phyloP scores from a whole-genome alignment of 148 eudicot species.

The Talinum fruticosum region DNA sequence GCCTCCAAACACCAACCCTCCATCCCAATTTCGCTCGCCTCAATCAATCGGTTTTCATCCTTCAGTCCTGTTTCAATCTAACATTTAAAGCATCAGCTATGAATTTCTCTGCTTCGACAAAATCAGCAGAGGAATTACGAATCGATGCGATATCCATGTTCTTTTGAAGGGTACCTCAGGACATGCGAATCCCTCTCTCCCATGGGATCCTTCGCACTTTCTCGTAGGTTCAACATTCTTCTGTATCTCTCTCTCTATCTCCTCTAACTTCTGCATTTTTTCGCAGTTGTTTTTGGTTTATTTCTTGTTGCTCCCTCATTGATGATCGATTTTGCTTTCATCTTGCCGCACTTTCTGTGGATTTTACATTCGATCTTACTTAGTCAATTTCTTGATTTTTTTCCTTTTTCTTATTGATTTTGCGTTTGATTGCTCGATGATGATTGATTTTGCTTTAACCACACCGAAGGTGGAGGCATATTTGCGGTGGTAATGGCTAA shows the following conservation, averaged over 20 bases:
- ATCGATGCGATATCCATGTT: constrained; percentile 5
- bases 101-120: neutral
- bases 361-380: too few relatives aligned
- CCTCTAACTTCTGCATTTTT: neutral
- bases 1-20: too few relatives aligned
- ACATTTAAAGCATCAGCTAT: neutral
- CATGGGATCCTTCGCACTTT: constrained; percentile 12
- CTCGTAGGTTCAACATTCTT: constrained; percentile 16
- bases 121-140: neutral
- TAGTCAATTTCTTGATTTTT: neutral
- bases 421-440: constrained; percentile 12
- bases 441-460: constrained; percentile 18
- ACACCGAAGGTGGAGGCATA: constrained; percentile 2
- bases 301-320: too few relatives aligned
- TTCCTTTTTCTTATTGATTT: too few relatives aligned
- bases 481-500: neutral
- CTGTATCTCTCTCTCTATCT: neutral
- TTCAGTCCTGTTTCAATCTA: neutral
- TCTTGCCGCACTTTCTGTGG: neutral
- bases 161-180: constrained; percentile 12
- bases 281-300: neutral
- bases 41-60: too few relatives aligned
- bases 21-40: too few relatives aligned
- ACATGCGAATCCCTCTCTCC: neutral
- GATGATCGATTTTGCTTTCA: too few relatives aligned